Conservation (phyloP, 345 rosid species). For the Moricandia arvensis region DNA sequence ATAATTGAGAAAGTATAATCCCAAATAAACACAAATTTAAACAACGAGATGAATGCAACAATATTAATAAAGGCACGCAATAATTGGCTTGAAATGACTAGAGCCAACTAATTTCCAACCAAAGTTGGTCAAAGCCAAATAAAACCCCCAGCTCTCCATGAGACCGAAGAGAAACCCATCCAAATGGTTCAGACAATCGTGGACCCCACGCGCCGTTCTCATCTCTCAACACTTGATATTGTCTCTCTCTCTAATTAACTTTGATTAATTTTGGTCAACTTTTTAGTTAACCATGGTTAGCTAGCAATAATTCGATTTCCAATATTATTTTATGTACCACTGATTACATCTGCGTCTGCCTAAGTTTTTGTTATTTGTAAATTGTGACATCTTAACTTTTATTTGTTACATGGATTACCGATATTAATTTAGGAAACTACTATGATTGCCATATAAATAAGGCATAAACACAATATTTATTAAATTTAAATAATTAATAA, state of each 20-base stretch:
- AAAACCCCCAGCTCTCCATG: slow-evolving; percentile 24
- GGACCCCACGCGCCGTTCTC: slow-evolving; percentile 42
- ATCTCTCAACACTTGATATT: slow-evolving; percentile 20
- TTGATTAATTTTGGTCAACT: slow-evolving; percentile 37
- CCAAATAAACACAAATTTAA: neutral
- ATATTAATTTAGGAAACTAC: slow-evolving; percentile 8
- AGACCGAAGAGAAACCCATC: slow-evolving; percentile 29
- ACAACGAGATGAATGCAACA: slow-evolving; percentile 11
- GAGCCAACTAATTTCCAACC: slow-evolving; percentile 39
- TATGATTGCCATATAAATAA: neutral
- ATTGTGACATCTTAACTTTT: neutral
- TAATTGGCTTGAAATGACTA: slow-evolving; percentile 38
- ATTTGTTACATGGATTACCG: neutral
- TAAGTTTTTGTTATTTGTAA: neutral
- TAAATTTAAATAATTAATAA: neutral
- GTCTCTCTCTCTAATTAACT: slow-evolving; percentile 24
- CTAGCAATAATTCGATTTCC: slow-evolving; percentile 1
- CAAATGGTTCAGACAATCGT: slow-evolving; percentile 33
- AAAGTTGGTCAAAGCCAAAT: slow-evolving; percentile 38
- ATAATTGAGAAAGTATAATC: neutral
- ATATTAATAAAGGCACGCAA: slow-evolving; percentile 32
- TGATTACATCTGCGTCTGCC: neutral
- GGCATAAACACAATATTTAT: neutral
- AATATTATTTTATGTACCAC: slow-evolving; percentile 8
- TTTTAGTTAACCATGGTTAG: slow-evolving; percentile 35